These are phyloP conservation scores for Metschnikowia aberdeeniae DNA, from an alignment of 805 yeast genomes.

Conservation along the genomic window DNA sequence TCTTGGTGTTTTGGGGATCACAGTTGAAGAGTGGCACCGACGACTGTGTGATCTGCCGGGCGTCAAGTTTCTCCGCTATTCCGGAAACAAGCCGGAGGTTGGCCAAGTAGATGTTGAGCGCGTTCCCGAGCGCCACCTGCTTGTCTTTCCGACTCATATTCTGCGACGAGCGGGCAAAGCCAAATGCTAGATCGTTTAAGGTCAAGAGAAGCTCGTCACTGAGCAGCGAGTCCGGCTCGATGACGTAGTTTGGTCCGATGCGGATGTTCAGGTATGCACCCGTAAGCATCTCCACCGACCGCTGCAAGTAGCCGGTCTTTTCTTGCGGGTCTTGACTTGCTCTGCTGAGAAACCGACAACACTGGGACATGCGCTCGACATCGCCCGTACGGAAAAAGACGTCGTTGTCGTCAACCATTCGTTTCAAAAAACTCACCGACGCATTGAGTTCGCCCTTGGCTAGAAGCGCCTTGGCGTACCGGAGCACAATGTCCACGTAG, in stretches of 20 bases:
- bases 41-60: slow-evolving; percentile 21
- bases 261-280: slow-evolving; percentile 25
- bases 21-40: slow-evolving; percentile 37
- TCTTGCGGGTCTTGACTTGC: slow-evolving; percentile 20
- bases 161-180: slow-evolving; percentile 18
- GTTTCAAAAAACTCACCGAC: slow-evolving; percentile 25
- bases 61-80: slow-evolving; percentile 18
- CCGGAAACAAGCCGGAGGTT: slow-evolving; percentile 25
- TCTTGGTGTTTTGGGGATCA: slow-evolving; percentile 24
- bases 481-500: slow-evolving; percentile 38
- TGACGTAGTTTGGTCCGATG: slow-evolving; percentile 22
- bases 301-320: slow-evolving; percentile 23
- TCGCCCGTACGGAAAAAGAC: slow-evolving; percentile 37
- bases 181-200: slow-evolving; percentile 33
- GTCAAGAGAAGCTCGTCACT: slow-evolving; percentile 36
- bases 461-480: slow-evolving; percentile 38
- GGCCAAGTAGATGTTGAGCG: slow-evolving; percentile 36
- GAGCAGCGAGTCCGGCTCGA: slow-evolving; percentile 25
- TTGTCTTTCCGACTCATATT: slow-evolving; percentile 8
- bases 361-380: slow-evolving; percentile 37
- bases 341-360: slow-evolving; percentile 33
- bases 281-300: slow-evolving; percentile 32
- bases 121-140: slow-evolving; percentile 17
- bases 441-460: slow-evolving; percentile 37
- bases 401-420: slow-evolving; percentile 33